Percentiles rank a stretch among this genome's conserved stretches.
These are phyloP conservation scores for Artemisia annua DNA, from an alignment of 129 eudicot genomes.

Conservation along the genomic window DNA sequence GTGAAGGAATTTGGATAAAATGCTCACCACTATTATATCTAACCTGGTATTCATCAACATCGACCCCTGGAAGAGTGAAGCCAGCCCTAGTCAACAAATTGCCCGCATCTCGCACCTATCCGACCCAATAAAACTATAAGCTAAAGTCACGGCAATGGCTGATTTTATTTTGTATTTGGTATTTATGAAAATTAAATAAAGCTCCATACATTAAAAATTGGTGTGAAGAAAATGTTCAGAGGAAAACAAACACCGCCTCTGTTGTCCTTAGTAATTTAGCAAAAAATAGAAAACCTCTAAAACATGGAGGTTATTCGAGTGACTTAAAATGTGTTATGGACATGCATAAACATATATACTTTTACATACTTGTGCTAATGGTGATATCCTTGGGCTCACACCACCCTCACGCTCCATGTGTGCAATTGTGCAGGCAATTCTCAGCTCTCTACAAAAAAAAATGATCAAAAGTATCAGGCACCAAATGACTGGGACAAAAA, in stretches of 20 bases:
- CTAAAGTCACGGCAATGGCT: slow-evolving; percentile 19
- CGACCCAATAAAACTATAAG: slow-evolving; percentile 17
- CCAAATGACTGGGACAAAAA: neutral
- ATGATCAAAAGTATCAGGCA: neutral
- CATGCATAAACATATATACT: neutral
- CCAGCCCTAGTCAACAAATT: slow-evolving; percentile 97
- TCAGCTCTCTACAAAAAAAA: slow-evolving; percentile 64
- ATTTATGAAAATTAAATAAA: neutral
- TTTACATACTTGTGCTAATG: slow-evolving; percentile 80
- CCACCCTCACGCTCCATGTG: slow-evolving; percentile 99
- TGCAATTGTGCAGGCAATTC: slow-evolving; percentile 94
- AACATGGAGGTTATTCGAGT: neutral
- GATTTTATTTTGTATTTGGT: neutral
- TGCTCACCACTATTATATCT: slow-evolving; percentile 83
- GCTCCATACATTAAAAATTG: neutral
- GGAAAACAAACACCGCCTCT: neutral
- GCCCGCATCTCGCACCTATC: slow-evolving; percentile 97
- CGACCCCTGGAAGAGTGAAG: slow-evolving; percentile 96
- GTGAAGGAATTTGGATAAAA: slow-evolving; percentile 9
- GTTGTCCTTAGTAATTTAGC: neutral
- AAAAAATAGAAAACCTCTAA: neutral
- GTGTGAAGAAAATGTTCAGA: neutral
- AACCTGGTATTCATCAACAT: slow-evolving; percentile 92
- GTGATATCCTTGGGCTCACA: slow-evolving; percentile 90
- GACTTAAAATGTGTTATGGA: neutral